Conservation (phyloP, 108 stramenopile species). For the Hondaea fermentalgiana region DNA sequence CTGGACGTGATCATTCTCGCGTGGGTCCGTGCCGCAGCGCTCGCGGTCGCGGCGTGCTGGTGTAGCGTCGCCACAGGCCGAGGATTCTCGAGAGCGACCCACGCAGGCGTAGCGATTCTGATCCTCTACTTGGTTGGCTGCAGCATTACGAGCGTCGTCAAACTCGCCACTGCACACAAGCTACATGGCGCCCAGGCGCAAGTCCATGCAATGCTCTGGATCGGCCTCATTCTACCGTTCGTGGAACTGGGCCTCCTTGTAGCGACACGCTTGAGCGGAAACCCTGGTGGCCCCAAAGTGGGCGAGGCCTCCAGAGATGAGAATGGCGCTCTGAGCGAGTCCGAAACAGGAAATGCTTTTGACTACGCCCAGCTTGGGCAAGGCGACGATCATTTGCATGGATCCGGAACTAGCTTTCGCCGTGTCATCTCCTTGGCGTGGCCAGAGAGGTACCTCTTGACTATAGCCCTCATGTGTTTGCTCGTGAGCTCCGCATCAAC, state of each 20-base stretch:
- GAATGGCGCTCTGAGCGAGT: not conserved
- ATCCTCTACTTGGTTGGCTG: not conserved
- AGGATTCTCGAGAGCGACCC: not conserved
- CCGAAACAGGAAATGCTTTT: not conserved
- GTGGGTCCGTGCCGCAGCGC: not conserved
- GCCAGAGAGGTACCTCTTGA: constrained; percentile 12
- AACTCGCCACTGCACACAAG: not conserved
- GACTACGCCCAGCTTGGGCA: not conserved
- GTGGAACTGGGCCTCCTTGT: not conserved
- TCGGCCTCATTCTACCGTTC: not conserved
- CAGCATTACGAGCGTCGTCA: not conserved
- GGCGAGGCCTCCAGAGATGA: not conserved
- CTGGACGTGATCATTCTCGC: not conserved
- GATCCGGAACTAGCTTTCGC: not conserved
- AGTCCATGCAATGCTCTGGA: not conserved
- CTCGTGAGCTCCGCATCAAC: not conserved
- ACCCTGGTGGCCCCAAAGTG: not conserved
- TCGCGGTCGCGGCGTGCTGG: not conserved
- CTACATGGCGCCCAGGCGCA: not conserved
- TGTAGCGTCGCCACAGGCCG: too few species aligned
- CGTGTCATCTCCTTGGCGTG: not conserved
- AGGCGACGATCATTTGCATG: not conserved
- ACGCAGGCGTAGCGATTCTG: not conserved
- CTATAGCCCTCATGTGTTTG: not conserved
- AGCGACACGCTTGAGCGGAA: not conserved